Evolutionary conservation across 2,329 filamentous ascomycete genomes (phyloP).

Genomic region (Phyllosticta citribraziliensis): DNA sequence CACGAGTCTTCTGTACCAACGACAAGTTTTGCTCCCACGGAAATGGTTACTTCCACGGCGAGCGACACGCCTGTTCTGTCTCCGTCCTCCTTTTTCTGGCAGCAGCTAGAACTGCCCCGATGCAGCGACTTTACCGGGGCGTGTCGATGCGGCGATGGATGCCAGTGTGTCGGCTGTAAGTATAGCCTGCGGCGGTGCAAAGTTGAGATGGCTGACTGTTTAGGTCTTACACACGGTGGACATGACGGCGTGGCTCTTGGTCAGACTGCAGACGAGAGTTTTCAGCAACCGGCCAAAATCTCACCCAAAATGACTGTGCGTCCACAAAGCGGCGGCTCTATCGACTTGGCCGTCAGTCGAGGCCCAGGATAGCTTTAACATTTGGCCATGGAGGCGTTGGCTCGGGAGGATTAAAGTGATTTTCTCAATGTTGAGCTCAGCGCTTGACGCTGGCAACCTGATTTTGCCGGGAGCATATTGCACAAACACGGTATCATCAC

Average conservation of each 20-base stretch:
- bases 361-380: no score
- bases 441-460: no score
- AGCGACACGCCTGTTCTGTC: constrained; percentile 21
- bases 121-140: constrained; percentile 41
- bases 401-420: no score
- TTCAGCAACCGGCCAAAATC: neutral
- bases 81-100: constrained; percentile 28
- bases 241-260: constrained; percentile 34
- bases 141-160: constrained; percentile 44
- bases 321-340: neutral
- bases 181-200: neutral
- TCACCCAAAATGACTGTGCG: neutral
- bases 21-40: neutral
- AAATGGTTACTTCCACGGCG: constrained; percentile 3
- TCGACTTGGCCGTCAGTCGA: no score
- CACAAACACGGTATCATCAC: neutral
- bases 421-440: no score
- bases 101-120: constrained; percentile 26
- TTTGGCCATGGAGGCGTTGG: no score
- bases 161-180: constrained; percentile 41
- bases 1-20: neutral
- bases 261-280: neutral
- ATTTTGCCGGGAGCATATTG: neutral
- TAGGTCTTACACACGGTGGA: constrained; percentile 38
- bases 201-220: neutral